Evolutionary conservation across 768 basidiomycete genomes (phyloP), one percentile per base, ranked within the genome.

Genomic region (Calvatia gigantea): DNA sequence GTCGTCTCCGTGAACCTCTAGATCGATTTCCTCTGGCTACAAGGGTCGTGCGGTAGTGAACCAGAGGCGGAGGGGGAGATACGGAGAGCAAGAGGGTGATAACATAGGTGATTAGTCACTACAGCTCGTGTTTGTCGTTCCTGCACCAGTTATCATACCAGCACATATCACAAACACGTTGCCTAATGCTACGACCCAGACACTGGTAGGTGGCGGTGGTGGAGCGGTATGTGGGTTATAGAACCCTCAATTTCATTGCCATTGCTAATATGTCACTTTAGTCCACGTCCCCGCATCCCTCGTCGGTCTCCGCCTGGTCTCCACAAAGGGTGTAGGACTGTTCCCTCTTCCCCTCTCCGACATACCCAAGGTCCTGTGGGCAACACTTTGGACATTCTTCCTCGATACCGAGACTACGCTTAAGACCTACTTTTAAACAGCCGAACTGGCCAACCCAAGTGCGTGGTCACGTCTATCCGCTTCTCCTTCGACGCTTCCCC

Each of bases 341-440:
- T 4, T 71, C 32, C 59, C 71, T 29, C 60, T 81, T 21, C 32
- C 73, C 7, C 39, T 81, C 5, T 78, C 85, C 59, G 46, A 79
- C 9, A 35, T 75, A 7, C 71, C 75, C 12, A 79, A 77, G 0
- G n/a, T n/a, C n/a, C 50, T 70, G 11, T 83, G 76, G 61, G 65
- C 70, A 41, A 72, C 75, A 62, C 54, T 76, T 48, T 73, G 76
- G 65, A 71, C 67, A 6, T 83, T 84, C 69, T 89, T 89, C 0
- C 91, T 92, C 72, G 79, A 80, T 14, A 68, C 73, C 37, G 66
- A 77, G 19, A 67, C 78, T 4, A 89, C 88, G 0, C 69, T 91
- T 62, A 90, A 89, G 59, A 69, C 90, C 1, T 89, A 76, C 68
- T 92, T 91, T 75, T 75, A 76, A 46, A n/a, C n/a, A n/a, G n/a